Conservation (phyloP, 2,329 filamentous ascomycete species). For the Zymoseptoria tritici region DNA sequence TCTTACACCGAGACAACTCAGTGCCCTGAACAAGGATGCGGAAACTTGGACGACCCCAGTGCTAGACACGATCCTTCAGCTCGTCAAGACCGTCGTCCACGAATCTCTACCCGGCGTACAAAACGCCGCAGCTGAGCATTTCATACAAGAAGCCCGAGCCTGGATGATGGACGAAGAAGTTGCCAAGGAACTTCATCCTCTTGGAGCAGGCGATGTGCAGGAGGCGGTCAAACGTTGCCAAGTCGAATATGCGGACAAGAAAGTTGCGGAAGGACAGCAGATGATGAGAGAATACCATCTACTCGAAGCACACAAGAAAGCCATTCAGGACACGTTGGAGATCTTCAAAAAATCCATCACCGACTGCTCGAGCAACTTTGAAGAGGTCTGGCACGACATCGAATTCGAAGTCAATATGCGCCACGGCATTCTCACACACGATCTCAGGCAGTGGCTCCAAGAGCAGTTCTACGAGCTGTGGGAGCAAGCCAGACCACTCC, state of each 20-base stretch:
- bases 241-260: neutral
- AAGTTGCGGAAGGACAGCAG: neutral
- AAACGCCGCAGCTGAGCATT: neutral
- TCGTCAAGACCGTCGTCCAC: neutral
- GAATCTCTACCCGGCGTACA: neutral
- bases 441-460: neutral
- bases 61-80: neutral
- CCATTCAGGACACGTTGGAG: neutral
- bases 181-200: neutral
- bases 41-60: neutral
- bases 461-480: neutral
- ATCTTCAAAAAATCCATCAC: neutral
- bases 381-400: neutral
- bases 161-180: neutral
- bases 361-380: neutral
- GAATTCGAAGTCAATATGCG: neutral
- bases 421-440: neutral
- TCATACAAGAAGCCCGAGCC: neutral
- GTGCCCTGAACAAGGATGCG: neutral
- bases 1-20: neutral
- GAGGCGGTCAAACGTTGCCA: neutral
- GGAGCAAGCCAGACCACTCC: neutral
- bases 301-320: neutral
- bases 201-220: neutral
- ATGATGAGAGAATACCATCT: neutral